Evolutionary conservation across 169 alveolate genomes (phyloP).

Genomic region (Plasmodium billcollinsi): DNA sequence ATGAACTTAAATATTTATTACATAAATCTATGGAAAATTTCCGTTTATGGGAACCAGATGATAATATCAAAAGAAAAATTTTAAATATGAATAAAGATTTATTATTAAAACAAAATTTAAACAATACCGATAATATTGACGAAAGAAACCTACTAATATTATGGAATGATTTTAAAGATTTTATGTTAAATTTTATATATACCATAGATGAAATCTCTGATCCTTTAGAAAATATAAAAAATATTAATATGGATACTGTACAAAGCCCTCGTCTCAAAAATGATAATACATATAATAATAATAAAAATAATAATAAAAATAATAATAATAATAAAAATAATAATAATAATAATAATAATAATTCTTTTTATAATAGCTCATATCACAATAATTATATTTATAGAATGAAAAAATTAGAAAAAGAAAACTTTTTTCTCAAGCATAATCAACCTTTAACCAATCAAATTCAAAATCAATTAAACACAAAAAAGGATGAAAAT

Average conservation of each 20-base stretch:
- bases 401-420: slow-evolving; percentile 38
- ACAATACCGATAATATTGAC: slow-evolving; percentile 22
- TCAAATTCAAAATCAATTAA: slow-evolving; percentile 17
- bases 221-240: slow-evolving; percentile 13
- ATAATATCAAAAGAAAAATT: slow-evolving; percentile 42
- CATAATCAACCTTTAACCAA: slow-evolving; percentile 12
- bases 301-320: not conserved
- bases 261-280: not conserved
- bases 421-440: slow-evolving; percentile 31
- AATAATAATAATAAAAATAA: not conserved
- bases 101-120: slow-evolving; percentile 49
- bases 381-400: slow-evolving; percentile 5
- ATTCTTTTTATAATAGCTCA: too few species aligned
- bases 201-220: not conserved
- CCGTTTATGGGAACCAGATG: slow-evolving; percentile 76
- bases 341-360: not conserved
- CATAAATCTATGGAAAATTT: slow-evolving; percentile 76
- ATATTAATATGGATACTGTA: not conserved
- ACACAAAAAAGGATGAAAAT: slow-evolving; percentile 20
- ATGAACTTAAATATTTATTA: slow-evolving; percentile 63
- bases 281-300: not conserved
- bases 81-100: slow-evolving; percentile 65
- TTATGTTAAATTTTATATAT: slow-evolving; percentile 56
- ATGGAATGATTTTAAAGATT: slow-evolving; percentile 77
- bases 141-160: slow-evolving; percentile 41